phyloP scores from a whole-genome alignment of 495 filamentous ascomycete species.

The Penicillium canescens region DNA sequence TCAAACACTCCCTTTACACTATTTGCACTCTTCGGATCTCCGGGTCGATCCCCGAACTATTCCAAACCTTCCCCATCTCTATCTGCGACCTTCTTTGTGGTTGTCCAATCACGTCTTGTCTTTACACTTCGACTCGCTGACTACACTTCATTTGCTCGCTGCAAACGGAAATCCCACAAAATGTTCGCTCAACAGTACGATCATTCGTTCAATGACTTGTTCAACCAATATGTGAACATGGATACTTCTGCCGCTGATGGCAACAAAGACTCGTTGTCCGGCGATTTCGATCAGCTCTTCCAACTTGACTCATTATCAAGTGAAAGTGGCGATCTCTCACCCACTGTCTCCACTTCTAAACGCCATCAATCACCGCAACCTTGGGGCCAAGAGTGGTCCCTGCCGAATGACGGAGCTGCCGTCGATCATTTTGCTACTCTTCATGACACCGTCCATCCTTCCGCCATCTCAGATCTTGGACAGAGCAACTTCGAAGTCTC shows the following conservation, averaged over 20 bases:
- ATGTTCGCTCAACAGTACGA: slow-evolving; percentile 51
- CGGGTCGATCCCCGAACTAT: slow-evolving; percentile 13
- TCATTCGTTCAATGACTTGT: slow-evolving; percentile 53
- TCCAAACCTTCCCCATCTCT: slow-evolving; percentile 9
- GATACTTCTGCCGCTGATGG: slow-evolving; percentile 40
- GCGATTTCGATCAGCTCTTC: slow-evolving; percentile 48
- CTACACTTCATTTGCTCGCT: slow-evolving; percentile 29
- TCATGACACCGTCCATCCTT: slow-evolving; percentile 43
- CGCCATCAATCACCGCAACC: slow-evolving; percentile 39
- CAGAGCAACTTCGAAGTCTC: slow-evolving; percentile 37
- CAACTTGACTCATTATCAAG: slow-evolving; percentile 42
- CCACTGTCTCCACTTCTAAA: slow-evolving; percentile 37
- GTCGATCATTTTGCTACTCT: slow-evolving; percentile 32
- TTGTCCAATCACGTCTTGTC: slow-evolving; percentile 35
- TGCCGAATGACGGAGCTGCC: slow-evolving; percentile 34
- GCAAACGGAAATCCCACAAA: slow-evolving; percentile 50
- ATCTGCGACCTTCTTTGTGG: slow-evolving; percentile 5
- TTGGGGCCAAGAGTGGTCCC: slow-evolving; percentile 44
- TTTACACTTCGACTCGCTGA: slow-evolving; percentile 19
- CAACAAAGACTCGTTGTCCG: slow-evolving; percentile 45
- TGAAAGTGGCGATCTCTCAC: slow-evolving; percentile 48
- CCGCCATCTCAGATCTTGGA: slow-evolving; percentile 38
- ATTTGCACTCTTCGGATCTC: slow-evolving; percentile 13
- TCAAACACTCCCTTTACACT: slow-evolving; percentile 12
- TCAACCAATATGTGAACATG: slow-evolving; percentile 54